phyloP scores from a whole-genome alignment of 1,284 basidiomycete genomes.

The Taiwanofungus camphoratus region DNA sequence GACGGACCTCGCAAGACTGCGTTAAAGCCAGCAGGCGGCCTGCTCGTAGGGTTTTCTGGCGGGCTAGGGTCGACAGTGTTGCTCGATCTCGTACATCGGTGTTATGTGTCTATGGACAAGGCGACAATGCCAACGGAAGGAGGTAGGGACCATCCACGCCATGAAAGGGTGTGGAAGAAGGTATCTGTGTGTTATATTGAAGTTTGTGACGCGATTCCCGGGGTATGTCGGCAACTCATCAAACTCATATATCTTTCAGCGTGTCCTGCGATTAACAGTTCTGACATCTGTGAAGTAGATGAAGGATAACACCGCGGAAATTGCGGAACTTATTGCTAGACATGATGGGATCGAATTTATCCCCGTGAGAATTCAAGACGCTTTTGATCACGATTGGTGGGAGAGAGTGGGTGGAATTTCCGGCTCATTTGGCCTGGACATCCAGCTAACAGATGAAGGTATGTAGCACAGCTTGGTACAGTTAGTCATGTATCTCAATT shows the following conservation, averaged over 20 bases:
- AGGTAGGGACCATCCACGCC: slow-evolving; percentile 62
- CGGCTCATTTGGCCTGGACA: slow-evolving; percentile 25
- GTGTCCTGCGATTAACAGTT: background rate
- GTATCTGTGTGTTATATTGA: slow-evolving; percentile 68
- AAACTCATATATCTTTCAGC: background rate
- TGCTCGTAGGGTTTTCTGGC: slow-evolving; percentile 67
- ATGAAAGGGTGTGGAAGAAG: slow-evolving; percentile 55
- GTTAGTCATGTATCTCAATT: slow-evolving; percentile 13
- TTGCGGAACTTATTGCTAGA: slow-evolving; percentile 37
- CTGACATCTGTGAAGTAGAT: slow-evolving; percentile 34
- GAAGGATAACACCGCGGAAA: slow-evolving; percentile 48
- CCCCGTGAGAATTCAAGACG: slow-evolving; percentile 60
- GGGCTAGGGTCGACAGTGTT: slow-evolving; percentile 69
- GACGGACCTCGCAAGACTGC: slow-evolving; percentile 44
- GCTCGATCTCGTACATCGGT: slow-evolving; percentile 58
- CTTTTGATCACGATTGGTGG: slow-evolving; percentile 72
- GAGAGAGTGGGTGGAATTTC: slow-evolving; percentile 31
- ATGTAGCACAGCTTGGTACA: slow-evolving; percentile 8
- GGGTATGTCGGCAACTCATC: slow-evolving; percentile 36
- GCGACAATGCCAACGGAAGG: slow-evolving; percentile 34
- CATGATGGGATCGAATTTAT: slow-evolving; percentile 55
- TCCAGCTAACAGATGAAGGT: slow-evolving; percentile 54
- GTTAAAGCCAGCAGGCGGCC: slow-evolving; percentile 59
- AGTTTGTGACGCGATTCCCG: slow-evolving; percentile 52
- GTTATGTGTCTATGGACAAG: slow-evolving; percentile 45